These are phyloP conservation scores for Platanthera guangdongensis DNA, from an alignment of 106 monocot species.

Conservation along the genomic window DNA sequence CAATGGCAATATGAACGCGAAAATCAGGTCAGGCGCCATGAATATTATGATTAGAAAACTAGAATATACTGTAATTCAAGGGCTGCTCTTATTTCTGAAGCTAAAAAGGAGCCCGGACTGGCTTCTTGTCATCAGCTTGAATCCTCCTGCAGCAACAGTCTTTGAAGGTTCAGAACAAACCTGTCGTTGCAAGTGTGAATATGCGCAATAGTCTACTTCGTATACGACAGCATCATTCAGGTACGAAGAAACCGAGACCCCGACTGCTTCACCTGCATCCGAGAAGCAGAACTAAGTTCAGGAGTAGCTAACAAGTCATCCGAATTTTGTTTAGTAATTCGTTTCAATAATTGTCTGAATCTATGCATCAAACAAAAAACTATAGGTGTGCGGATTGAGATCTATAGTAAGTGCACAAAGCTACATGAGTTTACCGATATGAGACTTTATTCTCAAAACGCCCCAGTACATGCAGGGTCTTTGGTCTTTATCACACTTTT, in stretches of 20 bases:
- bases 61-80: not conserved
- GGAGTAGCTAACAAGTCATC: no score
- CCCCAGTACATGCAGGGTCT: no score
- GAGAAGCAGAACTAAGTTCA: not conserved
- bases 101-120: not conserved
- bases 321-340: no score
- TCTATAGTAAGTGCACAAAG: no score
- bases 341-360: no score
- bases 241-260: constrained; percentile 34
- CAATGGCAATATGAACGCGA: not conserved
- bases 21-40: not conserved
- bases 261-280: constrained; percentile 55
- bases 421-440: no score
- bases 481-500: no score
- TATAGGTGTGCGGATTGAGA: no score
- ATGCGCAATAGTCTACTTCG: constrained; percentile 52
- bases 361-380: no score
- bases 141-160: constrained; percentile 6
- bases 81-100: not conserved
- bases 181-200: constrained; percentile 31
- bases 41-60: not conserved
- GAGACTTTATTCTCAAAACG: no score
- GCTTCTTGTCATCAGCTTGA: constrained; percentile 25
- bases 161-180: constrained; percentile 3
- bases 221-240: constrained; percentile 18